These are phyloP conservation scores for Ogataea corticis DNA, from an alignment of 805 yeast species.

Conservation along the genomic window DNA sequence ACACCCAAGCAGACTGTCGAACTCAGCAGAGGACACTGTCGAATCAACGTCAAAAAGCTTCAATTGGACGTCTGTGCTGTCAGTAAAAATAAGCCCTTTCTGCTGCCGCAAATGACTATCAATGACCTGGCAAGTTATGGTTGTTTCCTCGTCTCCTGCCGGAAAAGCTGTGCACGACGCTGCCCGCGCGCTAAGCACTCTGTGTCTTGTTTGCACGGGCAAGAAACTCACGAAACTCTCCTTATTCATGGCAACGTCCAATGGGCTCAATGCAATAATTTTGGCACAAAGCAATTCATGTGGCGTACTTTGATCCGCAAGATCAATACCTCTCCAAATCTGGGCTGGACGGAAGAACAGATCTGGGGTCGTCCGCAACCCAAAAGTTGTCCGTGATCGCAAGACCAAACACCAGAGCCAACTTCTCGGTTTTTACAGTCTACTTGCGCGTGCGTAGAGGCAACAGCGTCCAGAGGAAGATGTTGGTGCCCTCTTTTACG, in stretches of 20 bases:
- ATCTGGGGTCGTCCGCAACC: background rate
- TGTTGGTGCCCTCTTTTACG: background rate
- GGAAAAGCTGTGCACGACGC: too few species aligned
- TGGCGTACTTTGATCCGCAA: background rate
- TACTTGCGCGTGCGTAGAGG: too few species aligned
- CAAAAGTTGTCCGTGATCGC: background rate
- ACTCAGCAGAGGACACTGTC: slow-evolving; percentile 25
- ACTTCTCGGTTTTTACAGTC: too few species aligned
- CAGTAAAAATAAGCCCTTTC: slow-evolving; percentile 31
- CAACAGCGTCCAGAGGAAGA: too few species aligned
- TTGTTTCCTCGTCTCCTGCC: background rate
- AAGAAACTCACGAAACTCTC: slow-evolving; percentile 7
- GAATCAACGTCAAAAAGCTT: slow-evolving; percentile 33
- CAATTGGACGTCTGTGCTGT: slow-evolving; percentile 27
- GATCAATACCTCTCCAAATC: background rate
- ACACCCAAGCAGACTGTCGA: slow-evolving; percentile 18
- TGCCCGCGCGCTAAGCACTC: background rate
- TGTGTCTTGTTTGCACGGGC: slow-evolving; percentile 7
- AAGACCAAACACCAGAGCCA: background rate
- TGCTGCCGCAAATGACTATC: slow-evolving; percentile 15
- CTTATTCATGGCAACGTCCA: slow-evolving; percentile 10
- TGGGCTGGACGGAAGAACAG: background rate
- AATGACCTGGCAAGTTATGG: background rate
- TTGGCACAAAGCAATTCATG: too few species aligned
- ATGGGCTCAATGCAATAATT: too few species aligned